A percentile compares a stretch with the other conserved stretches of the same genome.
Conservation (phyloP, 2,329 filamentous ascomycete species). For the Penicillium sp. region DNA sequence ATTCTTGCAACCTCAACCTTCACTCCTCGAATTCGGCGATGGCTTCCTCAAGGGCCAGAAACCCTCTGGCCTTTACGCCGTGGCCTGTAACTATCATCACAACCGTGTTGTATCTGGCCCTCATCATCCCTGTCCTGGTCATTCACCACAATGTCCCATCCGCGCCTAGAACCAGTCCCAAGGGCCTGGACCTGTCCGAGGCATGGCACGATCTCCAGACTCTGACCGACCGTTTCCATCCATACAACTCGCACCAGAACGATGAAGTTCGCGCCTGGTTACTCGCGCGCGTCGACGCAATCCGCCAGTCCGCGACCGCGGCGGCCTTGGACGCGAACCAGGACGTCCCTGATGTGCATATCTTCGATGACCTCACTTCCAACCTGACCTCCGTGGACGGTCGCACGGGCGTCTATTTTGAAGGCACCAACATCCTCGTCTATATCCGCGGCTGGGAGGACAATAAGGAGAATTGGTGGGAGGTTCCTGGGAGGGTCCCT, state of each 20-base stretch:
- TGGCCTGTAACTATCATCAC: slow-evolving; percentile 76
- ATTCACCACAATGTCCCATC: slow-evolving; percentile 71
- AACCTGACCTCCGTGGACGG: slow-evolving; percentile 66
- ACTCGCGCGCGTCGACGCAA: slow-evolving; percentile 62
- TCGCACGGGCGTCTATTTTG: slow-evolving; percentile 66
- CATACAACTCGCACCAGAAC: slow-evolving; percentile 80
- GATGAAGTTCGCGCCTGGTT: slow-evolving; percentile 74
- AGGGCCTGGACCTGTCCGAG: slow-evolving; percentile 72
- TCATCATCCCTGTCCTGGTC: slow-evolving; percentile 65
- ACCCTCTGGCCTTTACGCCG: slow-evolving; percentile 67
- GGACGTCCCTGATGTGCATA: slow-evolving; percentile 41
- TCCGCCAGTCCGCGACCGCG: slow-evolving; percentile 55
- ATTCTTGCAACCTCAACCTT: slow-evolving; percentile 19
- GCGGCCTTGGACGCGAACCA: slow-evolving; percentile 22
- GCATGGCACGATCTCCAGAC: slow-evolving; percentile 78
- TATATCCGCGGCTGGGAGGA: slow-evolving; percentile 81
- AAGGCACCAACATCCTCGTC: slow-evolving; percentile 85
- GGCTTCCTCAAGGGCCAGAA: slow-evolving; percentile 32
- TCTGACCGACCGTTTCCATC: slow-evolving; percentile 71
- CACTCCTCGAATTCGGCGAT: slow-evolving; percentile 24
- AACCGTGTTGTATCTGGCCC: slow-evolving; percentile 66
- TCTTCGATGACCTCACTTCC: slow-evolving; percentile 72
- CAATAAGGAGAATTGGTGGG: slow-evolving; percentile 68
- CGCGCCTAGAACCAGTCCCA: slow-evolving; percentile 52
- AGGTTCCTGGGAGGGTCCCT: slow-evolving; percentile 44